These are phyloP conservation scores for Coniferiporia sulphurascens DNA, from an alignment of 1,284 basidiomycete species.

Conservation along the genomic window DNA sequence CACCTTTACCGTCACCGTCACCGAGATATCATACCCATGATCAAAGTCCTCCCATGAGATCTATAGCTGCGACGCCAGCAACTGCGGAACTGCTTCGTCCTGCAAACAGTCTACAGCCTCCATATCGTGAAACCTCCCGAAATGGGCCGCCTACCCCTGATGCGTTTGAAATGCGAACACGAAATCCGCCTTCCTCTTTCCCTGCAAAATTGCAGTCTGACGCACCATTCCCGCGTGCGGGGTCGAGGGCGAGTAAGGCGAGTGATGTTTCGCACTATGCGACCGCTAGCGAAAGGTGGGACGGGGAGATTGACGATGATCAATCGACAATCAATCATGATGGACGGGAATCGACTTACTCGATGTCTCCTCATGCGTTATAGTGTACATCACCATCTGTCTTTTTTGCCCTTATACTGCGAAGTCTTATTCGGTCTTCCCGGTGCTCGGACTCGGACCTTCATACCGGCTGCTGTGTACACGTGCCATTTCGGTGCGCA, in stretches of 20 bases:
- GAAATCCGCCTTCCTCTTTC: slow-evolving; percentile 25
- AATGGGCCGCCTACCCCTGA: slow-evolving; percentile 22
- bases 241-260: slow-evolving; percentile 19
- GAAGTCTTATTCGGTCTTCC: not conserved
- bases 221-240: slow-evolving; percentile 9
- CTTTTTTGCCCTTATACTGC: not conserved
- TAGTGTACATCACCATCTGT: slow-evolving; percentile 2
- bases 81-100: slow-evolving; percentile 24
- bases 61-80: slow-evolving; percentile 22
- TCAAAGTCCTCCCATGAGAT: slow-evolving; percentile 32
- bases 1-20: slow-evolving; percentile 53
- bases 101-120: slow-evolving; percentile 23
- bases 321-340: not conserved
- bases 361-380: slow-evolving; percentile 14
- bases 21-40: slow-evolving; percentile 39
- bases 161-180: slow-evolving; percentile 53
- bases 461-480: not conserved
- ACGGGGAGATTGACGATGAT: not conserved
- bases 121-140: slow-evolving; percentile 18
- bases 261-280: slow-evolving; percentile 32
- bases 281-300: slow-evolving; percentile 35
- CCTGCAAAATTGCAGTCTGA: slow-evolving; percentile 2
- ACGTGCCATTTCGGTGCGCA: not conserved
- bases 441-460: not conserved
- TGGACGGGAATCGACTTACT: slow-evolving; percentile 12